These are phyloP conservation scores for Apocynum venetum DNA, from an alignment of 257 asterid genomes.

Conservation along the genomic window DNA sequence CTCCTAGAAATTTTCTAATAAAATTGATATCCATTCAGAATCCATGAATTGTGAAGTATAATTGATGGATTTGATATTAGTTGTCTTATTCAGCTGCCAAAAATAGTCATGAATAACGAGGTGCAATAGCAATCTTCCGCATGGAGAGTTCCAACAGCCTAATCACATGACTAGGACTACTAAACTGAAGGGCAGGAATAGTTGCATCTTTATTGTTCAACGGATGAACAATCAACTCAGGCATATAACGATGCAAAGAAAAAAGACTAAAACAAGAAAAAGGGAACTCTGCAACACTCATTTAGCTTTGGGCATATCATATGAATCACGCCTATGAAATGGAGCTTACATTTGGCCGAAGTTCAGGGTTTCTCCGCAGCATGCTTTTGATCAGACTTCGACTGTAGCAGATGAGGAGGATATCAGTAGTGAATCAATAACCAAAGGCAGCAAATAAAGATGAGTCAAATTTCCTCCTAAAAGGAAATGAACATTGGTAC, in stretches of 20 bases:
- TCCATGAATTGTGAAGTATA: not conserved
- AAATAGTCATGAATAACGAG: not conserved
- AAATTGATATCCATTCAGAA: not conserved
- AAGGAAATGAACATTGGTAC: not conserved
- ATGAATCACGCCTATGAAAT: not conserved
- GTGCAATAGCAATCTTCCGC: not conserved
- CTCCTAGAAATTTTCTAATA: not conserved
- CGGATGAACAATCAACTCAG: not conserved
- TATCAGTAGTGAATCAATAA: slow-evolving; percentile 11
- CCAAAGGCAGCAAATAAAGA: slow-evolving; percentile 2
- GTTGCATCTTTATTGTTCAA: not conserved
- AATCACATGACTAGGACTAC: not conserved
- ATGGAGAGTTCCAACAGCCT: not conserved
- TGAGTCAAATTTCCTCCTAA: not conserved
- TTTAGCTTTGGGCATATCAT: not conserved
- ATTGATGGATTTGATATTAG: not conserved
- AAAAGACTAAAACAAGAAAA: not conserved
- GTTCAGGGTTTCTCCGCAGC: slow-evolving; percentile 86
- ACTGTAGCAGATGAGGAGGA: slow-evolving; percentile 38
- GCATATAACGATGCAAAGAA: not conserved
- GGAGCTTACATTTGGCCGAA: slow-evolving; percentile 73
- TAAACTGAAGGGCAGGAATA: not conserved
- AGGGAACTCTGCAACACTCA: not conserved
- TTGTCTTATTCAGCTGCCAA: not conserved
- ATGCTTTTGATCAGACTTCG: slow-evolving; percentile 87